Base-by-base conservation (phyloP, 2,329 filamentous ascomycete species). In the Aureobasidium pullulans region DNA sequence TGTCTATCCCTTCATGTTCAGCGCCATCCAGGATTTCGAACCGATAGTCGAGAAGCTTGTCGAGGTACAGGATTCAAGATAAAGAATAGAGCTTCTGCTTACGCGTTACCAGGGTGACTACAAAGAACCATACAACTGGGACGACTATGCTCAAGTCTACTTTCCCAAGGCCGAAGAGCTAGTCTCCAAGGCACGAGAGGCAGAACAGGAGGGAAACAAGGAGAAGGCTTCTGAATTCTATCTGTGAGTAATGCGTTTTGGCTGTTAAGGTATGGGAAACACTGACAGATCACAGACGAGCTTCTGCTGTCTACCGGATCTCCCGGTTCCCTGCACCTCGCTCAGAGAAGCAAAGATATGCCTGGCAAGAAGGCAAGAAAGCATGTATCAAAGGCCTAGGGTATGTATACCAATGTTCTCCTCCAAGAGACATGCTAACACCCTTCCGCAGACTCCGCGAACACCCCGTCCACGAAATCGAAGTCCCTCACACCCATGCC, bases 221-320 rank as follows among this genome's bases (percentile, higher is more conserved):
- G 75, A 77, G 40, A 77, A 77, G 43, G 85, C 87, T 1, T 81
- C 80, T 4, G 80, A 81, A 37, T 76, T 87, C 16, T 89, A 85
- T 70, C 77, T 89, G 63, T 72, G 71, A 9, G 70, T 54, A 6
- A 36, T 36, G 13, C 23, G 23, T 23, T 23, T 23, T 23, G 23
- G 23, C 23, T 23, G 23, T 9, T 10, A 16, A 16, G 9, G 32
- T 4, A 49, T 9, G 7, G 10, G 42, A 23, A 5, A 11, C 61
- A 31, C 61, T 66, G 49, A 69, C 65, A 36, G 4, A 32, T 8
- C 10, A 6, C 47, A 73, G 72, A n/a, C 83, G 87, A 23, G 85
- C 85, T 5, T 87, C 86, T 23, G 84, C 85, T 29, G 78, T 90
- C n/a, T 86, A 88, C 71, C 81, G 88, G 56, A 90, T 91, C 64